These are phyloP conservation scores for Claviceps purpurea DNA, from an alignment of 2,329 filamentous ascomycete genomes.

Conservation along the genomic window DNA sequence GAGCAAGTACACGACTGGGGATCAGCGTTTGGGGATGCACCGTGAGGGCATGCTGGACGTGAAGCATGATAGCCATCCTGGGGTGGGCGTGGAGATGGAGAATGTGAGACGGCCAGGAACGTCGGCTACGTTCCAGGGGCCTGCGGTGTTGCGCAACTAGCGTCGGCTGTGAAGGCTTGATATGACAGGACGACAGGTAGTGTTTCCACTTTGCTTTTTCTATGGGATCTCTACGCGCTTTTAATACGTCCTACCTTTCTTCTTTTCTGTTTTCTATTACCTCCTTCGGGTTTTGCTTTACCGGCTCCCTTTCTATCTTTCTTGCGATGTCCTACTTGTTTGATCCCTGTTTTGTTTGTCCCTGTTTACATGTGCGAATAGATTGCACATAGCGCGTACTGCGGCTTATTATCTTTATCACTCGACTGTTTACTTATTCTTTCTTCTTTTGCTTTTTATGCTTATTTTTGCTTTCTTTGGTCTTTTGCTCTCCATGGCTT, in stretches of 20 bases:
- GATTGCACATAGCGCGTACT: too few species aligned
- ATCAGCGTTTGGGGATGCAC: slow-evolving; percentile 62
- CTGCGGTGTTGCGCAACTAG: slow-evolving; percentile 30
- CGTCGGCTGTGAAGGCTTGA: slow-evolving; percentile 5
- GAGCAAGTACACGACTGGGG: slow-evolving; percentile 58
- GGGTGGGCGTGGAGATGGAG: slow-evolving; percentile 57
- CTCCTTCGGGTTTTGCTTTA: too few species aligned
- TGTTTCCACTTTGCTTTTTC: background rate
- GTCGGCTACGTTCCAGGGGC: slow-evolving; percentile 39
- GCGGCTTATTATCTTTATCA: background rate
- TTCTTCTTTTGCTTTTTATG: background rate
- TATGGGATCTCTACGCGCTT: background rate
- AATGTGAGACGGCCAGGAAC: slow-evolving; percentile 31
- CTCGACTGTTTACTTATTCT: background rate
- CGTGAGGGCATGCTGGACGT: too few species aligned
- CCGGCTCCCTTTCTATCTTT: too few species aligned
- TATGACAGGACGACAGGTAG: background rate
- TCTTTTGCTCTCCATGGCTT: background rate
- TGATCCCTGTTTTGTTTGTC: too few species aligned
- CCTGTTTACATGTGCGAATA: too few species aligned
- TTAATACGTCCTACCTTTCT: background rate
- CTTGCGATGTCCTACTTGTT: too few species aligned
- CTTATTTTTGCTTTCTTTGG: background rate
- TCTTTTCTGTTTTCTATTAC: too few species aligned
- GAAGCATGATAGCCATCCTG: slow-evolving; percentile 7